Base-by-base conservation (phyloP, 768 basidiomycete species). In the Chalciporus piperatus region DNA sequence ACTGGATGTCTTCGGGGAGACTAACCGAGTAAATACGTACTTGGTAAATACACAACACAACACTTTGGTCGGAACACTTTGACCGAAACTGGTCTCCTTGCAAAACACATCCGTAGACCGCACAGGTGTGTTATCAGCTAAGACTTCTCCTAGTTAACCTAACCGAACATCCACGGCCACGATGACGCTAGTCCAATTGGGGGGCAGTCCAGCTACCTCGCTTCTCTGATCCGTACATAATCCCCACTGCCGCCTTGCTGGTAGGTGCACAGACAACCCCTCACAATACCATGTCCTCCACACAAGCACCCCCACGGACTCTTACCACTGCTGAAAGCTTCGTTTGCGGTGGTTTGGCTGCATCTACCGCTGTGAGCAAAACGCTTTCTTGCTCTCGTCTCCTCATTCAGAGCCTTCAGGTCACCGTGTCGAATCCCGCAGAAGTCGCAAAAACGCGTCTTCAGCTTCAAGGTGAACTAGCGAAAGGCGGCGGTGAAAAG, bases 391-490 rank as follows among this genome's bases (percentile, higher is more conserved):
- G 20, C 1, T 17, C 32, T 19, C 41, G 41, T 22, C 53, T 52
- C 40, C 56, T 58, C 52, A 54, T 42, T 25, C 28, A 17, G 19
- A 12, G 1, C 32, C 9, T n/a, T n/a, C 59, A 91, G 89, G 87
- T 91, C 44, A 89, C 89, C 8, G 72, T 90, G 48, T 89, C 87
- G 5, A 90, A 90, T 58, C 84, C 86, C 12, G 85, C 84, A 5
- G 87, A 87, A 59, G 65, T 70, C 19, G 89, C 90, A 41, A 98
- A 98, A 72, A 98, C 97, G 38, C 87, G 96, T 49, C 72, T 99
- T 45, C 97, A 99, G 68, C 80, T 99, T 22, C 94, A 98, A 65
- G 97, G 96, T 22, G 97, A 98, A 69, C 81, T 99, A 11, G 83
- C 89, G 30, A 92, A 87, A 63, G 78, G 71, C 7, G 83, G 86